Conservation (phyloP, 768 basidiomycete genomes). For the Filobasidium wieringae region DNA sequence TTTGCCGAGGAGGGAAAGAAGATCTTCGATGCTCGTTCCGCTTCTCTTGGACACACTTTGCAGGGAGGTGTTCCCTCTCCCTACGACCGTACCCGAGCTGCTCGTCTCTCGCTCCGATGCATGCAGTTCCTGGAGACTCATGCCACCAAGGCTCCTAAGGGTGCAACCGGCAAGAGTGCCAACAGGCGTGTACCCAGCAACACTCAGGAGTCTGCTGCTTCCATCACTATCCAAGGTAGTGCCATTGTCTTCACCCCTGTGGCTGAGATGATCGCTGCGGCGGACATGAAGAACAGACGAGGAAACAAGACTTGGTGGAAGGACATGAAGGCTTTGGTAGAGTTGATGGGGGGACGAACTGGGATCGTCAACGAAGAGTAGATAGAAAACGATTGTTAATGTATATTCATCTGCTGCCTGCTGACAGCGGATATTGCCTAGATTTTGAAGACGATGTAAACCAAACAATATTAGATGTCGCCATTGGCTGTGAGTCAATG, state of each 20-base stretch:
- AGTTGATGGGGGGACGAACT: slow-evolving; percentile 50
- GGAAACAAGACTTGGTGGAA: slow-evolving; percentile 74
- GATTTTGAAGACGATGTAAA: too few species aligned
- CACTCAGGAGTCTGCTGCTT: slow-evolving; percentile 56
- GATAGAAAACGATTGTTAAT: not conserved
- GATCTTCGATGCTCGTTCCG: slow-evolving; percentile 86
- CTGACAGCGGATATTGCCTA: too few species aligned
- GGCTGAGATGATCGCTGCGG: slow-evolving; percentile 66
- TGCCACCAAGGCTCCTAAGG: slow-evolving; percentile 49
- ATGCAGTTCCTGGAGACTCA: slow-evolving; percentile 88
- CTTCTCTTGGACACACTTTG: slow-evolving; percentile 91
- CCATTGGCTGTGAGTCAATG: too few species aligned
- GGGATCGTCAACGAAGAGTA: slow-evolving; percentile 11
- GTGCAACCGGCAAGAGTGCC: slow-evolving; percentile 41
- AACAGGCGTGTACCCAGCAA: slow-evolving; percentile 15
- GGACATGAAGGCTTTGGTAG: slow-evolving; percentile 55
- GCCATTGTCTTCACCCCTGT: slow-evolving; percentile 71
- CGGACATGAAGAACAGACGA: slow-evolving; percentile 81
- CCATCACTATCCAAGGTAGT: slow-evolving; percentile 82
- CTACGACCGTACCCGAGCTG: slow-evolving; percentile 79
- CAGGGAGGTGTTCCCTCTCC: slow-evolving; percentile 95
- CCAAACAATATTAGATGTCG: too few species aligned
- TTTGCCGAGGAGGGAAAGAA: slow-evolving; percentile 84
- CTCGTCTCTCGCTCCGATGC: slow-evolving; percentile 77
- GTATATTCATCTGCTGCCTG: too few species aligned